A percentile compares a stretch with the other conserved stretches of the same genome.
phyloP scores from a whole-genome alignment of 192 early-diverging fungal genomes.

The Mortierella antarctica region DNA sequence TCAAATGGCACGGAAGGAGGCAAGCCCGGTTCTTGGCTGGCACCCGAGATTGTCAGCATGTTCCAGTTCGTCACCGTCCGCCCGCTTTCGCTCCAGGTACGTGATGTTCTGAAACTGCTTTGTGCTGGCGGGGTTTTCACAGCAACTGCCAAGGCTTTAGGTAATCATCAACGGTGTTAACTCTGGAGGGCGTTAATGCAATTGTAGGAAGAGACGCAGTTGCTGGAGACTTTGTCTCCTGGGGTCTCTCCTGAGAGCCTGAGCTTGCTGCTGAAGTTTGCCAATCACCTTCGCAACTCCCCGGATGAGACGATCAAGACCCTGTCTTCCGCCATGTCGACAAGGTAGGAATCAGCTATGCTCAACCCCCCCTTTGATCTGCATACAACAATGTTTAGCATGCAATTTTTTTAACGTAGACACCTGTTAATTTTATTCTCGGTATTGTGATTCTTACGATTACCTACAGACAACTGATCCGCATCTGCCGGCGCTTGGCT shows the following conservation, averaged over 20 bases:
- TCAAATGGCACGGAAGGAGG: constrained; percentile 58
- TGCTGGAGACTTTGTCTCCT: constrained; percentile 63
- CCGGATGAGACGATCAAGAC: constrained; percentile 69
- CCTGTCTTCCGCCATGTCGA: constrained; percentile 71
- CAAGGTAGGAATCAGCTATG: constrained; percentile 56
- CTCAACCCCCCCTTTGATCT: background rate
- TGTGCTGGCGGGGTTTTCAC: no score
- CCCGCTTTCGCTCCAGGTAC: constrained; percentile 57
- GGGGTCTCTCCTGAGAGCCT: constrained; percentile 60
- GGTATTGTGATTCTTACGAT: background rate
- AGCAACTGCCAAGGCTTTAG: no score
- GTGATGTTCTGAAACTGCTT: background rate
- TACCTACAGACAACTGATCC: constrained; percentile 72
- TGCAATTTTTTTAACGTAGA: background rate
- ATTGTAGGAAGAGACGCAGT: constrained; percentile 58
- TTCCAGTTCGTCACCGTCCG: constrained; percentile 77
- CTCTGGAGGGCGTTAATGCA: background rate
- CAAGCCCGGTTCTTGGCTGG: constrained; percentile 72
- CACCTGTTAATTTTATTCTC: background rate
- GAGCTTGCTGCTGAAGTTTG: constrained; percentile 62
- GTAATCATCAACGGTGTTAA: background rate
- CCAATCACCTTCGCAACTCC: constrained; percentile 66
- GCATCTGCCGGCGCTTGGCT: constrained; percentile 73
- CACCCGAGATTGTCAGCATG: constrained; percentile 76
- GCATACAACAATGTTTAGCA: background rate